These are phyloP conservation scores for Apophysomyces sp. DNA, from an alignment of 371 early-diverging fungal genomes.

Conservation along the genomic window DNA sequence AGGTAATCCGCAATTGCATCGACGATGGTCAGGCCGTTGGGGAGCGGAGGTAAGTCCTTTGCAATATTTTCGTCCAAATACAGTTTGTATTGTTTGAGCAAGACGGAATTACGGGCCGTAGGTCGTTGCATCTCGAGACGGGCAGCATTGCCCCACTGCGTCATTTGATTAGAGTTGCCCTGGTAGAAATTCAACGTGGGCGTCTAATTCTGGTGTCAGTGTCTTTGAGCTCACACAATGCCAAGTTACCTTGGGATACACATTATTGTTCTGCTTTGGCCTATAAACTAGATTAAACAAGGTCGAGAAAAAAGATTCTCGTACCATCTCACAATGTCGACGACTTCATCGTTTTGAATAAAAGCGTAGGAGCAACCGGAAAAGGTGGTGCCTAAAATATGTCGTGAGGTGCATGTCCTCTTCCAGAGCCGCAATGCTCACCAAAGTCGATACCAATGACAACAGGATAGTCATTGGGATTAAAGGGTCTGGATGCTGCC, in stretches of 20 bases:
- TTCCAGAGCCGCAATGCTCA: slow-evolving; percentile 8
- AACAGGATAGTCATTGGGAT: slow-evolving; percentile 41
- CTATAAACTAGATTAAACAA: slow-evolving; percentile 19
- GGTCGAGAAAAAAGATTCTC: background rate
- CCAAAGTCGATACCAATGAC: slow-evolving; percentile 52
- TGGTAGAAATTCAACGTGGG: slow-evolving; percentile 52
- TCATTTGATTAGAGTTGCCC: slow-evolving; percentile 43
- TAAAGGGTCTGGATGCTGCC: slow-evolving; percentile 37
- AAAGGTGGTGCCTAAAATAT: slow-evolving; percentile 43
- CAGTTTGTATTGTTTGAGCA: slow-evolving; percentile 54
- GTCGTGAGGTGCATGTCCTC: background rate
- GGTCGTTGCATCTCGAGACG: slow-evolving; percentile 53
- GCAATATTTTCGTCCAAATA: slow-evolving; percentile 56
- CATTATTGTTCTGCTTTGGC: slow-evolving; percentile 58
- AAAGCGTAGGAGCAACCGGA: slow-evolving; percentile 50
- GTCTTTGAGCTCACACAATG: background rate
- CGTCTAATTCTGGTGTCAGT: slow-evolving; percentile 32
- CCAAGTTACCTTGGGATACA: slow-evolving; percentile 65
- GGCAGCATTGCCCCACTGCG: slow-evolving; percentile 62
- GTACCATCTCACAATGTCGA: slow-evolving; percentile 61
- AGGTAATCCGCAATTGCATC: slow-evolving; percentile 58
- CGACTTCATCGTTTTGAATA: slow-evolving; percentile 58
- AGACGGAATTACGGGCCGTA: slow-evolving; percentile 42
- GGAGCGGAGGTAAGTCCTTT: slow-evolving; percentile 54
- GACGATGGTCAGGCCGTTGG: slow-evolving; percentile 45